A percentile compares a stretch with the other conserved stretches of the same genome.
phyloP scores from a whole-genome alignment of 1,284 basidiomycete genomes.

The Marasmius oreades region DNA sequence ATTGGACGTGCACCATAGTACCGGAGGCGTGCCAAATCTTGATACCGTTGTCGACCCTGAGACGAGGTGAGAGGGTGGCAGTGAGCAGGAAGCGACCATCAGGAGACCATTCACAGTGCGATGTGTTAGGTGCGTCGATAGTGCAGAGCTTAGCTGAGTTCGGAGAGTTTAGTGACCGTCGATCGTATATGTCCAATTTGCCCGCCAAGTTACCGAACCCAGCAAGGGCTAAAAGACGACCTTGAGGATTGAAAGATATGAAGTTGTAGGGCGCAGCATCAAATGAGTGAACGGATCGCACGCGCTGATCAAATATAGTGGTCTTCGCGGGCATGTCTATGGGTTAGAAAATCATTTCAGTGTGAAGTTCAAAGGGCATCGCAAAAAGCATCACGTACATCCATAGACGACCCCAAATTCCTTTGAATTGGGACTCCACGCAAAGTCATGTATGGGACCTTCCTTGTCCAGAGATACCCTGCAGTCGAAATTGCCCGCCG shows the following conservation, averaged over 20 bases:
- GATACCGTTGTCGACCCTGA: constrained; percentile 96
- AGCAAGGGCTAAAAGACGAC: constrained; percentile 82
- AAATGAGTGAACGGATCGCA: constrained; percentile 88
- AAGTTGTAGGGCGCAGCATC: constrained; percentile 89
- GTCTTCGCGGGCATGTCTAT: constrained; percentile 89
- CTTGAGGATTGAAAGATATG: constrained; percentile 94
- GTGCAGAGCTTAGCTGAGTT: constrained; percentile 69
- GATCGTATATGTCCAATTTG: constrained; percentile 90
- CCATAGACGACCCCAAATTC: constrained; percentile 97
- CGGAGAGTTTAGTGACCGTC: constrained; percentile 56
- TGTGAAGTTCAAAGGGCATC: not conserved
- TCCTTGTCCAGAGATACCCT: constrained; percentile 93
- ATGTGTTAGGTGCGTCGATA: constrained; percentile 92
- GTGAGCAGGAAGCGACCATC: constrained; percentile 93
- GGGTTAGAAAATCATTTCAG: not conserved
- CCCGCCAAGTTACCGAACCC: constrained; percentile 97
- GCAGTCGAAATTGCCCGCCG: constrained; percentile 96
- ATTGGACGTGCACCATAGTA: constrained; percentile 76
- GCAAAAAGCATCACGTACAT: constrained; percentile 53
- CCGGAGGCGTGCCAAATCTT: constrained; percentile 95
- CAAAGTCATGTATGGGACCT: constrained; percentile 95
- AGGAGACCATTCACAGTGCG: constrained; percentile 93
- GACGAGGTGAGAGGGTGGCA: constrained; percentile 88
- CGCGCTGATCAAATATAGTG: constrained; percentile 88
- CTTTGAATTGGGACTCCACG: constrained; percentile 96